Conservation (phyloP, 495 filamentous ascomycete genomes). For the Bryoglossum gracile region DNA sequence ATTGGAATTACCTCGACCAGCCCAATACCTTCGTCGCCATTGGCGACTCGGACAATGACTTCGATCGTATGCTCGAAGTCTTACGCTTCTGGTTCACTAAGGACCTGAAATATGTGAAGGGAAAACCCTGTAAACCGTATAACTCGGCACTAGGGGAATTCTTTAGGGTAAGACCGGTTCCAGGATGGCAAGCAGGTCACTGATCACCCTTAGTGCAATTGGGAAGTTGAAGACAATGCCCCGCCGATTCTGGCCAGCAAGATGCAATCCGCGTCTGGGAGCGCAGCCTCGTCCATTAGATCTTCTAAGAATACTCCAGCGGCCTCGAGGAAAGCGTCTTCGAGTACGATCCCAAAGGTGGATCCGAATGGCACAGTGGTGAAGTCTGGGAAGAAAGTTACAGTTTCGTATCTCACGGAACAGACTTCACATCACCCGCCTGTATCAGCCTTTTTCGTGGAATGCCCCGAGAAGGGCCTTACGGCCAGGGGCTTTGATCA, state of each 20-base stretch:
- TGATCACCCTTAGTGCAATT: slow-evolving; percentile 61
- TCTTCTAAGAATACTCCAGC: slow-evolving; percentile 32
- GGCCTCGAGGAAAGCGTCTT: slow-evolving; percentile 8
- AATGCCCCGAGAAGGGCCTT: slow-evolving; percentile 86
- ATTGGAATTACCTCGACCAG: slow-evolving; percentile 96
- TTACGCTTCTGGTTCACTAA: slow-evolving; percentile 98
- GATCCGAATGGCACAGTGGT: slow-evolving; percentile 5
- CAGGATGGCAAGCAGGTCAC: neutral
- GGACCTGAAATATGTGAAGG: slow-evolving; percentile 97
- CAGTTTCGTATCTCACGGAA: slow-evolving; percentile 88
- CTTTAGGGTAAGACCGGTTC: slow-evolving; percentile 62
- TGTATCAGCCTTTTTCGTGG: slow-evolving; percentile 91
- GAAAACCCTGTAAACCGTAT: slow-evolving; percentile 97
- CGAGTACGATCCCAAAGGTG: neutral
- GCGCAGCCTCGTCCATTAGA: slow-evolving; percentile 42
- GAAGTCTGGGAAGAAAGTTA: slow-evolving; percentile 48
- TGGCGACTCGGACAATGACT: slow-evolving; percentile 81
- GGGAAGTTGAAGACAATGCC: slow-evolving; percentile 71
- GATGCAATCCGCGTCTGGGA: slow-evolving; percentile 30
- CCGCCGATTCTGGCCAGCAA: slow-evolving; percentile 38
- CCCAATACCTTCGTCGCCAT: slow-evolving; percentile 95
- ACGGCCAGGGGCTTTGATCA: slow-evolving; percentile 89
- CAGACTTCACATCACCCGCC: slow-evolving; percentile 98
- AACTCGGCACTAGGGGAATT: slow-evolving; percentile 97
- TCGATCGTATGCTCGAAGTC: slow-evolving; percentile 89